A percentile compares a stretch with the other conserved stretches of the same genome.
These are phyloP conservation scores for Sporisorium exsertum DNA, from an alignment of 1,284 basidiomycete species.

Conservation along the genomic window DNA sequence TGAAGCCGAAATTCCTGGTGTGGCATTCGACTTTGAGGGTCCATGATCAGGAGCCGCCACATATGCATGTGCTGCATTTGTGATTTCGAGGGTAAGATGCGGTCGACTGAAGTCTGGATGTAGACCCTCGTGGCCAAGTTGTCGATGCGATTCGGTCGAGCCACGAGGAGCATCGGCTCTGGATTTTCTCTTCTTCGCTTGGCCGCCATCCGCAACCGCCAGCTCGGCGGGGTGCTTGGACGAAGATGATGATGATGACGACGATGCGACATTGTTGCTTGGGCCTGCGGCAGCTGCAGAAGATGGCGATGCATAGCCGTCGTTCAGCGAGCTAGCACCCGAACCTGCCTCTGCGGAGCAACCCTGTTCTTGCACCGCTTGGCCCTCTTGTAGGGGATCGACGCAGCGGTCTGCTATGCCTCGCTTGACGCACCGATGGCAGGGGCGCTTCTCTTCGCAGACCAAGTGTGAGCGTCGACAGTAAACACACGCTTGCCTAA, in stretches of 20 bases:
- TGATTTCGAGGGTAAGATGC: neutral
- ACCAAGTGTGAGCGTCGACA: conserved; percentile 47
- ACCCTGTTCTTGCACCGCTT: conserved; percentile 7
- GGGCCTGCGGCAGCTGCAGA: neutral
- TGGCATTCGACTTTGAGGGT: neutral
- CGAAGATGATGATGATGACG: conserved; percentile 5
- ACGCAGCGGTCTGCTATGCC: conserved; percentile 48
- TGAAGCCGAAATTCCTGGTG: conserved; percentile 4
- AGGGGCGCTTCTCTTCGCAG: conserved; percentile 49
- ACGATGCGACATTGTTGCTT: neutral
- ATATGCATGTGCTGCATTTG: conserved; percentile 11
- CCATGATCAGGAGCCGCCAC: neutral
- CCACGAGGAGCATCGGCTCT: conserved; percentile 8
- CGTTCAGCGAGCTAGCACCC: conserved; percentile 8
- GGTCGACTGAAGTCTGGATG: conserved; percentile 2
- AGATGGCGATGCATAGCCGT: conserved; percentile 7
- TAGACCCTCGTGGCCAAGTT: neutral
- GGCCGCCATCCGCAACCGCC: neutral
- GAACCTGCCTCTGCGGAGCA: conserved; percentile 9
- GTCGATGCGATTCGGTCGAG: neutral
- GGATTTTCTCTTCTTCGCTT: conserved; percentile 23
- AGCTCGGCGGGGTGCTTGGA: neutral
- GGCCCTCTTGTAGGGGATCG: conserved; percentile 30
- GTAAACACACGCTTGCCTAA: conserved; percentile 48
- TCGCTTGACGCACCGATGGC: conserved; percentile 46